Percentiles rank a stretch among this genome's conserved stretches.
Conservation (phyloP, 2,329 filamentous ascomycete genomes). For the Coniella lustricola region DNA sequence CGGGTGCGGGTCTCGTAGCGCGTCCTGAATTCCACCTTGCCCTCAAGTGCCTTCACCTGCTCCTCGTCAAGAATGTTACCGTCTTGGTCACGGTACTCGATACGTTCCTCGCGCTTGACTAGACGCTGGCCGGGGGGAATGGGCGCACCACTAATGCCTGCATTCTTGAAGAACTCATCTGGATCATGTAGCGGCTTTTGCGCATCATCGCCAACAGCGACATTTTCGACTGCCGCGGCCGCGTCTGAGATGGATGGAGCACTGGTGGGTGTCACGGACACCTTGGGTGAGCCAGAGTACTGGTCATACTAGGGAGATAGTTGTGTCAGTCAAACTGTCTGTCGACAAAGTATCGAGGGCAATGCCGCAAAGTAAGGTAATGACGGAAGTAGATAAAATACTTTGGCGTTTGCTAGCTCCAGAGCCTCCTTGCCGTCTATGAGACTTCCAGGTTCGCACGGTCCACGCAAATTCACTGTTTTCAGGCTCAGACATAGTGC, state of each 20-base stretch:
- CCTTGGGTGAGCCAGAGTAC: conserved; percentile 26
- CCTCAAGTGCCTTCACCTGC: conserved; percentile 75
- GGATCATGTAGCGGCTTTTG: conserved; percentile 18
- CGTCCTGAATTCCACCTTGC: conserved; percentile 93
- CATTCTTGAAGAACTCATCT: conserved; percentile 17
- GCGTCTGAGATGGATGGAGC: conserved; percentile 17
- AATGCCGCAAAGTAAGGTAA: not conserved
- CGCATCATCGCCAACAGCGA: conserved; percentile 12
- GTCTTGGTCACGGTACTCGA: conserved; percentile 92
- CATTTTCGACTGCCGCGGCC: conserved; percentile 7
- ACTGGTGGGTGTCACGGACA: conserved; percentile 5
- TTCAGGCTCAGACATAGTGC: not conserved
- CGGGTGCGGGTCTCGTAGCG: conserved; percentile 92
- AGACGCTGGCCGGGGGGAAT: conserved; percentile 42
- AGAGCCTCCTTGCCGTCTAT: conserved; percentile 13
- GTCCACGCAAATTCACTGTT: not conserved
- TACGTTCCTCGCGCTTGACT: conserved; percentile 62
- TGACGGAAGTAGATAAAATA: not conserved
- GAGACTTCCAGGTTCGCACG: conserved; percentile 1
- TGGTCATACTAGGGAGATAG: conserved; percentile 37
- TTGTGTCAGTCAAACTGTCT: not conserved
- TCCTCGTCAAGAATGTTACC: conserved; percentile 82
- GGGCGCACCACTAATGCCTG: conserved; percentile 42
- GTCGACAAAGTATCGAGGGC: not conserved
- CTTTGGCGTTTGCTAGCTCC: not conserved